These are phyloP conservation scores for Hyparrhenia diplandra DNA, from an alignment of 176 grass and related monocot species.

Conservation along the genomic window DNA sequence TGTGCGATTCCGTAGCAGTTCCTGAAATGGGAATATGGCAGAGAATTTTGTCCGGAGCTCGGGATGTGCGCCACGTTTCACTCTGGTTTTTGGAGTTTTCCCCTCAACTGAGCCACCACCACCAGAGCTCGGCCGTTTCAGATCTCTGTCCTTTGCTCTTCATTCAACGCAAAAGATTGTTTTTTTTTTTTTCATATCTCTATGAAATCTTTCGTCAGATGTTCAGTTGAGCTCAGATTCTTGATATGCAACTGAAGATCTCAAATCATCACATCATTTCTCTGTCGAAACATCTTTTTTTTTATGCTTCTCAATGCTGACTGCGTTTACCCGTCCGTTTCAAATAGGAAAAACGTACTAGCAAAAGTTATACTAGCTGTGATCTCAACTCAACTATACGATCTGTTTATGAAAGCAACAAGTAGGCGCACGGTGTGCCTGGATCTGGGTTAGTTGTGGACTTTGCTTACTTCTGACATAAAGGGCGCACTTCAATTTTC, in stretches of 20 bases:
- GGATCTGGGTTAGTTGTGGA: conserved; percentile 36
- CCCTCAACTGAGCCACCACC: not conserved
- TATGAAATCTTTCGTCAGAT: not conserved
- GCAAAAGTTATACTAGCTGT: not conserved
- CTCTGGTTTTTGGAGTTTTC: conserved; percentile 31
- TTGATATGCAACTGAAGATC: conserved; percentile 4
- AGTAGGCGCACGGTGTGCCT: conserved; percentile 10
- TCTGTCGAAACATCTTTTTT: not conserved
- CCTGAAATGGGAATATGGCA: conserved; percentile 26
- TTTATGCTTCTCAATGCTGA: not conserved
- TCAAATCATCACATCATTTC: not conserved
- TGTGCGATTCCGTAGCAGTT: not conserved
- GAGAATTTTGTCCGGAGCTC: conserved; percentile 19
- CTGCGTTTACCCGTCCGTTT: not conserved
- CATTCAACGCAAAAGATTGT: not conserved
- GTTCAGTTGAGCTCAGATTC: not conserved
- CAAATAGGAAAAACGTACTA: not conserved
- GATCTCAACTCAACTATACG: not conserved
- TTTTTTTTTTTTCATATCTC: not conserved
- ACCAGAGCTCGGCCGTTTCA: conserved; percentile 8
- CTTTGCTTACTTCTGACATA: conserved; percentile 43
- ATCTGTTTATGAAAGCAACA: conserved; percentile 27
- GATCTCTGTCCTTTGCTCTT: not conserved
- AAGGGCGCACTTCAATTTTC: conserved; percentile 26
- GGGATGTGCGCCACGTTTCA: conserved; percentile 36